Evolutionary conservation across 208 protist species (phyloP).

Genomic region (Lotmaria passim): DNA sequence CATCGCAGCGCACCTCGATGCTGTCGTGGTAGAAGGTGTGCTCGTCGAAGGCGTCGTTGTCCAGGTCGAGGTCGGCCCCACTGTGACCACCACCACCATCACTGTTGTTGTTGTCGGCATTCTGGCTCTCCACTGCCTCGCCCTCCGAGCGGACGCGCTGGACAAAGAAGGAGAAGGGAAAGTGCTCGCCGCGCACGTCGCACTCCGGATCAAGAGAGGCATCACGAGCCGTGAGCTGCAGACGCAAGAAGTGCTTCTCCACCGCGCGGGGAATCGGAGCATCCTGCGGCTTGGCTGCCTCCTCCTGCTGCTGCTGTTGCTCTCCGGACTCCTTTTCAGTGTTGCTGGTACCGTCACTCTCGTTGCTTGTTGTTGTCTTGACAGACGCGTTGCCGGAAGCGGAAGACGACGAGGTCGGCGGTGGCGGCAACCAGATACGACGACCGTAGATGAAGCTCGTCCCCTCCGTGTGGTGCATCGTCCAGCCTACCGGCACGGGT

Average conservation of each 20-base stretch:
- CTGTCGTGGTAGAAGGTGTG: constrained; percentile 68
- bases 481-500: constrained; percentile 67
- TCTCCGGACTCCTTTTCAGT: background rate
- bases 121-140: background rate
- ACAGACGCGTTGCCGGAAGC: background rate
- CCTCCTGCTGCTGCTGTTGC: background rate
- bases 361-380: background rate
- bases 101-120: background rate
- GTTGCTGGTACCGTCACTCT: background rate
- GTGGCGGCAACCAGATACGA: constrained; percentile 65
- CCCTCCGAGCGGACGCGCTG: constrained; percentile 33
- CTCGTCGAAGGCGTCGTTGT: constrained; percentile 33
- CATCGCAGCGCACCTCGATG: constrained; percentile 76
- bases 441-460: constrained; percentile 79
- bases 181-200: constrained; percentile 85
- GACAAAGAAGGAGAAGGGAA: constrained; percentile 87
- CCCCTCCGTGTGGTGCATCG: constrained; percentile 70
- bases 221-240: constrained; percentile 81
- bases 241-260: constrained; percentile 76
- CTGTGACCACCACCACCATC: no score
- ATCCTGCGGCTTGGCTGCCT: no score
- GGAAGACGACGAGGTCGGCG: constrained; percentile 8
- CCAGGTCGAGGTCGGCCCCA: background rate
- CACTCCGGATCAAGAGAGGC: constrained; percentile 87
- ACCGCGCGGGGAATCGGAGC: constrained; percentile 1